These are phyloP conservation scores for Vigna reflexopilosa DNA, from an alignment of 306 rosid species.

Conservation along the genomic window DNA sequence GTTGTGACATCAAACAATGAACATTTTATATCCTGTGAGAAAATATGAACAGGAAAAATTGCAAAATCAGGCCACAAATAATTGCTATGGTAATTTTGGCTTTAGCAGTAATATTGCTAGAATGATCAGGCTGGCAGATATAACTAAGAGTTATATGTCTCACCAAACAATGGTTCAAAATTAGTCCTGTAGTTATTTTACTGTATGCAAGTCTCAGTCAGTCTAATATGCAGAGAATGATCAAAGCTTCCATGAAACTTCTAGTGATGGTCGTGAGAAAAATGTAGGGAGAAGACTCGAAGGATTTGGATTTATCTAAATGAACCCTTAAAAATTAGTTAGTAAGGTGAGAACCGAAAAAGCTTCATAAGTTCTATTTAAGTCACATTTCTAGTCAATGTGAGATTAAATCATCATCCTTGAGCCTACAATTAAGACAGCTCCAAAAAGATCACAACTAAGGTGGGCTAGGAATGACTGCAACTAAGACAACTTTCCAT, in stretches of 20 bases:
- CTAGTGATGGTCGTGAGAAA: not conserved
- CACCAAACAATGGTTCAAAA: too few species aligned
- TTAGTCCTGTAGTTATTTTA: too few species aligned
- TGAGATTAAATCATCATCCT: too few species aligned
- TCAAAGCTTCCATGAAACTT: not conserved
- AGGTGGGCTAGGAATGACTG: too few species aligned
- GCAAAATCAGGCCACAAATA: constrained; percentile 1
- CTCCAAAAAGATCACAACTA: too few species aligned
- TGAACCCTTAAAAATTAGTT: too few species aligned
- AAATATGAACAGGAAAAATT: constrained; percentile 5
- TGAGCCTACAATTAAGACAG: too few species aligned
- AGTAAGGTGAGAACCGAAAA: too few species aligned
- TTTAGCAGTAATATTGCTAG: not conserved
- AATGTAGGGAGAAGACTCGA: not conserved
- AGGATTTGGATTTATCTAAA: too few species aligned
- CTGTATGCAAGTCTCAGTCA: not conserved
- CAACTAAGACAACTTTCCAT: too few species aligned
- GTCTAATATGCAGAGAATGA: not conserved
- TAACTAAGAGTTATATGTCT: not conserved
- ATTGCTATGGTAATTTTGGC: constrained; percentile 3
- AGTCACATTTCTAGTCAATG: too few species aligned
- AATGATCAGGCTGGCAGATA: not conserved
- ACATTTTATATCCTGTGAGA: not conserved
- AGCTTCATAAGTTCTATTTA: too few species aligned
- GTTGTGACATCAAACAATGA: constrained; percentile 15